Base-by-base conservation (phyloP, 495 filamentous ascomycete species). In the Penicillium canariense region DNA sequence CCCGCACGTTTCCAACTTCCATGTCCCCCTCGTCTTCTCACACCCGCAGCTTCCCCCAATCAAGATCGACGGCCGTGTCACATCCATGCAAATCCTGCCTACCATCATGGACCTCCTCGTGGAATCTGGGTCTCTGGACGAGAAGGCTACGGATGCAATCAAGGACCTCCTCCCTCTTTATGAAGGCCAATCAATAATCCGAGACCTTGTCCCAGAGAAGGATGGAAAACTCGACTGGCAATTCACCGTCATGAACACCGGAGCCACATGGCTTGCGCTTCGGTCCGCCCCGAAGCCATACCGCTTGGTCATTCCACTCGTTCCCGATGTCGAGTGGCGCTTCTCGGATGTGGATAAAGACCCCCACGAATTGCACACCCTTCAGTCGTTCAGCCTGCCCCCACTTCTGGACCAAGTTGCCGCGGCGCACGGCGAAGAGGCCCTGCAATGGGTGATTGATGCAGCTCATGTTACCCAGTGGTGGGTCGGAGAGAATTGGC, bases 141-240 rank as follows among this genome's bases (percentile, higher is more conserved):
- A 65, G 15, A 11, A 56, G 1, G 38, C 56, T 27, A 61, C 53
- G 1, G 34, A 55, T n/a, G 65, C 65, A 17, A 65, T 71, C 44
- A 59, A 61, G 20, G 62, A 71, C 22, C 60, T 77, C 9, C 62
- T 75, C n/a, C 67, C 68, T 12, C 58, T 74, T 8, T 77, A 76
- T 52, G 71, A 77, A 67, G 74, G 71, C 22, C 74, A 77, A 48
- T 75, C 71, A 0, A 68, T 77, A 35, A 69, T 77, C 53, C 71
- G 74, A 10, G 61, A 63, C 2, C 50, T 58, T 8, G 47, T 64
- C 3, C 61, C 64, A 17, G 49, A 55, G 23, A 54, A 59, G 8
- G 52, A 61, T 15, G 61, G 53, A 27, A 56, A 55, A 17, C 59
- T 46, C 7, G 62, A 69, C 48, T 77, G 73, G 73, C 70, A 76